Conservation (phyloP, 441 rosid species). For the Pelargonium exstipulatum region DNA sequence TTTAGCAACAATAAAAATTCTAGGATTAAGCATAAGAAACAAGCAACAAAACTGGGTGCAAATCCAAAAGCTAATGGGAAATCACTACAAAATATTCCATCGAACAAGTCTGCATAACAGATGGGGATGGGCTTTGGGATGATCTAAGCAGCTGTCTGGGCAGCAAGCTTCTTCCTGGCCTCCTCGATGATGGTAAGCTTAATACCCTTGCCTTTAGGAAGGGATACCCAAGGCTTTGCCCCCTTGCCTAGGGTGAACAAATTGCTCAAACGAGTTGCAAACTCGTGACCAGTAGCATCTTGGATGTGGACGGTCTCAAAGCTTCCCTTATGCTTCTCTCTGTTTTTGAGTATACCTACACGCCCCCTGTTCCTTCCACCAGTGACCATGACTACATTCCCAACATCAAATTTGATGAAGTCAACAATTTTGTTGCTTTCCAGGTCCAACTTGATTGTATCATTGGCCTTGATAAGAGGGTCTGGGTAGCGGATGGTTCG, state of each 20-base stretch:
- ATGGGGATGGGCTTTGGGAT: neutral
- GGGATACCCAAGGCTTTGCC: slow-evolving; percentile 1
- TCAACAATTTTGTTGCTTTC: slow-evolving; percentile 1
- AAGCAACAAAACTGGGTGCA: slow-evolving; percentile 2
- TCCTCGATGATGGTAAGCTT: slow-evolving; percentile 2
- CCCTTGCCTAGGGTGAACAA: neutral
- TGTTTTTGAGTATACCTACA: neutral
- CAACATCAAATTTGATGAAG: neutral
- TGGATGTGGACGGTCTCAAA: neutral
- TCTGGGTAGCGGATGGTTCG: slow-evolving; percentile 3
- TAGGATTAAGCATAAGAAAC: neutral
- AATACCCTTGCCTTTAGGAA: slow-evolving; percentile 1
- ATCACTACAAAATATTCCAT: slow-evolving; percentile 3
- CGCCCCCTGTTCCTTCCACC: slow-evolving; percentile 1
- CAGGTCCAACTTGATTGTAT: neutral
- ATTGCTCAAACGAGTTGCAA: neutral
- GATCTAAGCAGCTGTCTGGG: neutral
- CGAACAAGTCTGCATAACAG: neutral
- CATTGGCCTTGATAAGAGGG: slow-evolving; percentile 5
- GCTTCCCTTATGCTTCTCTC: neutral
- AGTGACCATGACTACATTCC: neutral
- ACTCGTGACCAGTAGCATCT: neutral
- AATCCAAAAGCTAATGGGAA: neutral
- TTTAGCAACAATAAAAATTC: neutral
- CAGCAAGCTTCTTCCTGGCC: slow-evolving; percentile 1